Evolutionary conservation across 345 rosid genomes (phyloP), one percentile per base, ranked within the genome.

Genomic region (Camelina hispida): DNA sequence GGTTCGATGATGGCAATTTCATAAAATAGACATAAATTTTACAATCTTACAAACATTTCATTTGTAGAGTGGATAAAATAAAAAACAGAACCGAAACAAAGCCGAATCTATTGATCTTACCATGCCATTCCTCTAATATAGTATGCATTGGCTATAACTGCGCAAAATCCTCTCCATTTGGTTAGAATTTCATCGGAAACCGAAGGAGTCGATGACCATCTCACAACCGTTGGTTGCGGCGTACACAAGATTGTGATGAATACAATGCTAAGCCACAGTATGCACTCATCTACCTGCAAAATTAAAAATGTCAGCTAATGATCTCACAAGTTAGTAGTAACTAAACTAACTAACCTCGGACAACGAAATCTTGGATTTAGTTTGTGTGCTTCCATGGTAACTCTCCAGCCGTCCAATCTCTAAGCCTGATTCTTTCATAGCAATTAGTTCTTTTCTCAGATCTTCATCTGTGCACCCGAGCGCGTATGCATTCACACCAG

Each of bases 161-260:
- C 94, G 67, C 96, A 91, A 76, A 93, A 93, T 69, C 98, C 98
- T 82, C 86, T 87, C 96, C 97, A 91, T n/a, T 80, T 80, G 52
- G 76, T 78, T 61, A 78, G 84, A 54, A 75, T 81, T 51, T 89
- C 88, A 64, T 85, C 86, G 0, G 97, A 88, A 38, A 88, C 97
- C 0, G 94, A 78, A 13, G 93, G 81, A 22, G 81, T 71, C 59
- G 94, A 81, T 38, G 98, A 93, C 97, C 98, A 91, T 76, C 98
- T 84, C 32, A 91, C 85, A 1, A 93, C 69, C 3, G 98, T 91
- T 30, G 91, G 98, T 71, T 93, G 97, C 16, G 98, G 98, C 0
- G 98, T 93, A 69, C 98, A 93, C 86, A 93, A 80, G 69, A 93
- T 93, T 34, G 94, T 93, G 69, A 93, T 93, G 84, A 91, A 93